Base-by-base conservation (phyloP, 129 eudicot genomes). In the Lonicera japonica region DNA sequence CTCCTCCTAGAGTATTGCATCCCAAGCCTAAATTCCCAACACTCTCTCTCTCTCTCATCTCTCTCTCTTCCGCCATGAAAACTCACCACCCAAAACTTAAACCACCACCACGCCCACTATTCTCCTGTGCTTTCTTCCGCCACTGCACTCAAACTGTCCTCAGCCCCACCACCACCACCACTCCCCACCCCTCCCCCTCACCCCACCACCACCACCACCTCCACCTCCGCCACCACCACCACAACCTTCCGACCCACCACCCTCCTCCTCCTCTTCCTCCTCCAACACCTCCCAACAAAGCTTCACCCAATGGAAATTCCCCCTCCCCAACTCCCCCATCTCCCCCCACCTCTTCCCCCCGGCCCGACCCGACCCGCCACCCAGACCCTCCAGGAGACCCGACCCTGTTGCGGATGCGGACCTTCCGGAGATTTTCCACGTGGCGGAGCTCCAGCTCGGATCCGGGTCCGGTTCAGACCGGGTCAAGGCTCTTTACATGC, bases 301-400 rank as follows among this genome's bases (percentile, higher is more conserved):
- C 74, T 90, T 90, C 65, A 90, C 97, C 1, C 97, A 86, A 45
- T 90, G 97, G 97, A 79, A 80, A 43, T 90, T 90, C 76, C 63
- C 95, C 17, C 78, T 82, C 89, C 2, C 86, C 86, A 64, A 52
- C n/a, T 38, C 69, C 47, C 36, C 36, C 36, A 29, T 29, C 36
- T 29, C 36, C 2, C 36, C 36, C 6, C 36, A 29, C 36, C 36
- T 29, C 36, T 6, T 1, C 36, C 79, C 70, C 24, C 70, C 0
- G 23, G 21, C 51, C 70, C 77, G 18, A 19, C 63, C 74, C 10
- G 34, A 63, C 8, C 67, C 75, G 14, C 58, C 55, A 21, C 56
- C 78, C 21, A 47, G 66, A 57, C 61, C 74, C 17, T 45, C 60
- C 70, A 70, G 34, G 20, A 11, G 55, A 73, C 29, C 14, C 62